A percentile compares a stretch with the other conserved stretches of the same genome.
phyloP scores from a whole-genome alignment of 257 asterid genomes.

The Catharanthus roseus region DNA sequence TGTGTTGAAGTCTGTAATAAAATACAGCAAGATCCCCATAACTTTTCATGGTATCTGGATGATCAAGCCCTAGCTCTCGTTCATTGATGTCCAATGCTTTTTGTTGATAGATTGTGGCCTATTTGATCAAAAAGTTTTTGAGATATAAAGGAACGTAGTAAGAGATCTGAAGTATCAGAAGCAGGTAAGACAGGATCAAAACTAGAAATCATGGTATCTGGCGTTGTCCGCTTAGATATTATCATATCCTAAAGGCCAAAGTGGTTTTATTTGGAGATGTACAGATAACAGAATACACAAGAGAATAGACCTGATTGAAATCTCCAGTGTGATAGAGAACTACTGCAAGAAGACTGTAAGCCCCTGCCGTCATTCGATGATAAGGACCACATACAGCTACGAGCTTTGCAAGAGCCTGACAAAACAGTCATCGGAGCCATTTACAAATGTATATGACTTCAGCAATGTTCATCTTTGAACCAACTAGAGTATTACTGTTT shows the following conservation, averaged over 20 bases:
- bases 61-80: conserved; percentile 88
- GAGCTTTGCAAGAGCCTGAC: conserved; percentile 86
- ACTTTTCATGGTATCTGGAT: conserved; percentile 96
- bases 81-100: conserved; percentile 92
- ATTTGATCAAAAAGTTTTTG: conserved; percentile 24
- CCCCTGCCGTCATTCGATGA: conserved; percentile 95
- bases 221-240: not conserved
- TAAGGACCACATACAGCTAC: conserved; percentile 94
- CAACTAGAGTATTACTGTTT: not conserved
- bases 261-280: not conserved
- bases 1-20: conserved; percentile 91
- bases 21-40: conserved; percentile 97
- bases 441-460: not conserved
- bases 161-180: conserved; percentile 4
- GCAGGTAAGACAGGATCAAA: not conserved
- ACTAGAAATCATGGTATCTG: not conserved
- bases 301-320: conserved; percentile 71
- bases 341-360: conserved; percentile 96
- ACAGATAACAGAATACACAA: conserved; percentile 11
- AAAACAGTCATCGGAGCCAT: conserved; percentile 1
- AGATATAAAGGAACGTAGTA: conserved; percentile 17
- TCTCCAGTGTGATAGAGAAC: conserved; percentile 96
- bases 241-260: not conserved
- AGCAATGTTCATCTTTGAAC: not conserved
- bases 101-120: conserved; percentile 96